Evolutionary conservation across 148 eudicot genomes (phyloP), one percentile per base, ranked within the genome.

Genomic region (Persicaria maculosa): DNA sequence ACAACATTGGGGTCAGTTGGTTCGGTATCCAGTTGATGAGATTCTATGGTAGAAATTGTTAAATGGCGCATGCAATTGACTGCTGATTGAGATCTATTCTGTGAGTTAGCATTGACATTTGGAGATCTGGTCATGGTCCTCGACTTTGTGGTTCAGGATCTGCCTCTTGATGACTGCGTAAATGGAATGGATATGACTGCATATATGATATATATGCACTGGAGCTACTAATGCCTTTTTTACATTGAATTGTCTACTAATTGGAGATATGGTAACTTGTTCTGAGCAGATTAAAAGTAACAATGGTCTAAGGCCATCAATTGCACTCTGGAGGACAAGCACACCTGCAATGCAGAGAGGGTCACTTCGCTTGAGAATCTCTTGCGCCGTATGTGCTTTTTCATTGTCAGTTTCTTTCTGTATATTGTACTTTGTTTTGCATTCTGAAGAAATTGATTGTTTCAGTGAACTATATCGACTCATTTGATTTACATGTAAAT

Each of bases 351-450:
- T 75, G 48, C 64, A 68, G 65, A 57, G 61, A 54, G 40, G 16
- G 71, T 79, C 79, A 3, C 71, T 68, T 53, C 72, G 81, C 68
- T 75, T 84, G 73, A 73, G 81, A 11, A 72, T 84, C 62, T 67
- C 81, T 72, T 81, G 87, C 53, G 82, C 87, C 55, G 87, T 84
- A 84, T 72, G 87, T 17, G 19, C 40, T 68, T 36, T 31, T 40
- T 45, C 46, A 31, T 31, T 19, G 40, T 15, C 25, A 44, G 11
- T 25, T 40, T 54, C 4, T 1, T 55, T 15, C 7, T 44, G 45
- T 68, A 31, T 6, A 22, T 6, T 68, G 43, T 20, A 19, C 12
- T 46, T 67, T 11, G 1, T 68, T 15, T 22, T 14, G 22, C 43
- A 6, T 74, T 46, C 17, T 22, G 40, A 31, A 31, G 40, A 31